Evolutionary conservation across 2,329 filamentous ascomycete species (phyloP).

Genomic region (Colletotrichum eleusines): DNA sequence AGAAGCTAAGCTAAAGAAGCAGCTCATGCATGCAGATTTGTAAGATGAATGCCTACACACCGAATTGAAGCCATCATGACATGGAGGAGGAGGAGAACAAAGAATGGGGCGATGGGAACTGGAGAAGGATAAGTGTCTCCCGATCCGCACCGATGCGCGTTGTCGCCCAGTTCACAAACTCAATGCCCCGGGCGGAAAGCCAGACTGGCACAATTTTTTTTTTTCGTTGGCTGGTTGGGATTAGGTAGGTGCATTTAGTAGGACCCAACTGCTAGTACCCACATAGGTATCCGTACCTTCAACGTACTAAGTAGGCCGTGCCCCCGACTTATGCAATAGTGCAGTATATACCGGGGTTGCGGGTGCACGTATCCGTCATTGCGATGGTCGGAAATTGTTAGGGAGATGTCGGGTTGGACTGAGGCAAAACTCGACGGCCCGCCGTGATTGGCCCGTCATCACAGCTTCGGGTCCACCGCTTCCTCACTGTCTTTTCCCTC

Average conservation of each 20-base stretch:
- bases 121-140: not conserved
- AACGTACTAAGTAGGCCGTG: too few species aligned
- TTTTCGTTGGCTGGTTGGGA: slow-evolving; percentile 20
- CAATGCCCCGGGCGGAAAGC: slow-evolving; percentile 27
- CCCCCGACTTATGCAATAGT: slow-evolving; percentile 12
- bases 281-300: too few species aligned
- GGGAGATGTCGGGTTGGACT: slow-evolving; percentile 43
- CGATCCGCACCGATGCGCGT: slow-evolving; percentile 1
- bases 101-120: slow-evolving; percentile 9
- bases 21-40: slow-evolving; percentile 25
- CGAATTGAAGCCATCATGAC: slow-evolving; percentile 23
- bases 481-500: slow-evolving; percentile 56
- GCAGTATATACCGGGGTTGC: slow-evolving; percentile 32
- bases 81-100: not conserved
- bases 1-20: slow-evolving; percentile 25
- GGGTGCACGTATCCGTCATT: slow-evolving; percentile 24
- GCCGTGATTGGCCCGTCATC: slow-evolving; percentile 37
- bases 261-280: not conserved
- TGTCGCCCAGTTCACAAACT: slow-evolving; percentile 13
- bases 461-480: slow-evolving; percentile 44
- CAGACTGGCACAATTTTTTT: slow-evolving; percentile 29
- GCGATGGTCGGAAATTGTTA: slow-evolving; percentile 42
- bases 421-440: slow-evolving; percentile 40
- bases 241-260: slow-evolving; percentile 34
- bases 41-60: slow-evolving; percentile 3